phyloP scores from a whole-genome alignment of 345 rosid species.

The Euphorbia peplus region DNA sequence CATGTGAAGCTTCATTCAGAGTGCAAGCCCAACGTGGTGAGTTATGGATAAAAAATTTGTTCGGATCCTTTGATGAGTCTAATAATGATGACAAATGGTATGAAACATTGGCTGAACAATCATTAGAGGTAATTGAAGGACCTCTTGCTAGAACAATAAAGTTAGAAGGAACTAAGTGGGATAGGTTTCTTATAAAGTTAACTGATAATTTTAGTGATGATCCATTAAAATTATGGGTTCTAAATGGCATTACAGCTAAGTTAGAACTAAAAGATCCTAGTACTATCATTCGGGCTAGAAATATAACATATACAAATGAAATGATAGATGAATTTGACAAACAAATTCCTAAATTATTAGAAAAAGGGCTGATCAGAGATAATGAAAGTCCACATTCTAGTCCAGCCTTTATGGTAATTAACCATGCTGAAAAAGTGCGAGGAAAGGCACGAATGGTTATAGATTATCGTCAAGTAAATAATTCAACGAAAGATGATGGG shows the following conservation, averaged over 20 bases:
- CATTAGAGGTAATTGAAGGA: too few species aligned
- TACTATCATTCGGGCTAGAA: neutral
- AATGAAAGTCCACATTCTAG: neutral
- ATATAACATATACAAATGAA: neutral
- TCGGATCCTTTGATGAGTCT: too few species aligned
- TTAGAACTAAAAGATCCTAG: neutral
- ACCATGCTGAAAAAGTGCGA: neutral
- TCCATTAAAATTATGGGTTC: neutral
- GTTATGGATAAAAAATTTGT: neutral
- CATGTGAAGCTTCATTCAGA: too few species aligned
- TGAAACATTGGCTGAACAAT: too few species aligned
- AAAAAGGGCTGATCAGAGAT: neutral
- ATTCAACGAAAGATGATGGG: neutral
- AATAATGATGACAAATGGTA: too few species aligned
- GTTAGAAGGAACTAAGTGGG: neutral
- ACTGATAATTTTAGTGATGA: neutral
- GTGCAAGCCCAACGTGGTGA: too few species aligned
- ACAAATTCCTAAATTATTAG: neutral
- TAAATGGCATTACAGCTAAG: neutral
- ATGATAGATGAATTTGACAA: slow-evolving; percentile 5
- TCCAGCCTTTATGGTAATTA: neutral
- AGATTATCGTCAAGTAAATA: neutral
- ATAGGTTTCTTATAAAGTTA: too few species aligned
- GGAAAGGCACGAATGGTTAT: neutral
- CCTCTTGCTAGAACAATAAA: too few species aligned